A percentile compares a stretch with the other conserved stretches of the same genome.
These are phyloP conservation scores for Blepharisma undulans DNA, from an alignment of 169 alveolate genomes.

Conservation along the genomic window DNA sequence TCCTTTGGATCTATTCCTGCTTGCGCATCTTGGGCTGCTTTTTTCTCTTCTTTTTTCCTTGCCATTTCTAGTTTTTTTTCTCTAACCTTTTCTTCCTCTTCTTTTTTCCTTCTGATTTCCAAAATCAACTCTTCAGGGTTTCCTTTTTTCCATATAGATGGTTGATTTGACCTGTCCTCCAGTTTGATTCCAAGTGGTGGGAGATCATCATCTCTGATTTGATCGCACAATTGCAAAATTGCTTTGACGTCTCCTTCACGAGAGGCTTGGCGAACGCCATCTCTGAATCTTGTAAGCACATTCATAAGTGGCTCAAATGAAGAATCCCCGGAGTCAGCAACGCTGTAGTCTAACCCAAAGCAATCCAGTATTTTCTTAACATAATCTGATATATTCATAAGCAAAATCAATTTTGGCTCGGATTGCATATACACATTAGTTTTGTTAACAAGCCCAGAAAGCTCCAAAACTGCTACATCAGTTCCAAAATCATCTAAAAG, in stretches of 20 bases:
- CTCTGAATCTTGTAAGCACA: slow-evolving; percentile 64
- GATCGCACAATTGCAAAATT: slow-evolving; percentile 87
- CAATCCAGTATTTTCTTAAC: slow-evolving; percentile 50
- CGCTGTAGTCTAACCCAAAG: slow-evolving; percentile 59
- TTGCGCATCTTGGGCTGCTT: slow-evolving; percentile 24
- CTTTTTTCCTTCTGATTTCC: slow-evolving; percentile 70
- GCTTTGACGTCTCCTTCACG: slow-evolving; percentile 59
- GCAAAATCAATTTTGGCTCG: slow-evolving; percentile 60
- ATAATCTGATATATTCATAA: slow-evolving; percentile 67
- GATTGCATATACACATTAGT: slow-evolving; percentile 66
- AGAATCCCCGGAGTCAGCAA: slow-evolving; percentile 58
- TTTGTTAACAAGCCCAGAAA: slow-evolving; percentile 61
- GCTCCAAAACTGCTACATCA: slow-evolving; percentile 66
- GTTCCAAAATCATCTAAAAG: slow-evolving; percentile 83
- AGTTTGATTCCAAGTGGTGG: slow-evolving; percentile 89
- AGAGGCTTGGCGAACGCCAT: slow-evolving; percentile 64
- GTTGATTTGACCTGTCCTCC: slow-evolving; percentile 91
- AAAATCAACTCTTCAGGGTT: slow-evolving; percentile 68
- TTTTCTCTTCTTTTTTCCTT: slow-evolving; percentile 33
- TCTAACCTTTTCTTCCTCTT: slow-evolving; percentile 73
- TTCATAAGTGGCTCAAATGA: slow-evolving; percentile 58
- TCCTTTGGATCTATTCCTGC: slow-evolving; percentile 31
- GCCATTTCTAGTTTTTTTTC: slow-evolving; percentile 48
- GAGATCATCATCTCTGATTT: slow-evolving; percentile 91
- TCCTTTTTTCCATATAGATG: slow-evolving; percentile 85